Percentiles rank a stretch among this genome's conserved stretches.
Evolutionary conservation across 2,329 filamentous ascomycete genomes (phyloP).

Genomic region (Ophiognomonia clavigignenti-juglandacearum): DNA sequence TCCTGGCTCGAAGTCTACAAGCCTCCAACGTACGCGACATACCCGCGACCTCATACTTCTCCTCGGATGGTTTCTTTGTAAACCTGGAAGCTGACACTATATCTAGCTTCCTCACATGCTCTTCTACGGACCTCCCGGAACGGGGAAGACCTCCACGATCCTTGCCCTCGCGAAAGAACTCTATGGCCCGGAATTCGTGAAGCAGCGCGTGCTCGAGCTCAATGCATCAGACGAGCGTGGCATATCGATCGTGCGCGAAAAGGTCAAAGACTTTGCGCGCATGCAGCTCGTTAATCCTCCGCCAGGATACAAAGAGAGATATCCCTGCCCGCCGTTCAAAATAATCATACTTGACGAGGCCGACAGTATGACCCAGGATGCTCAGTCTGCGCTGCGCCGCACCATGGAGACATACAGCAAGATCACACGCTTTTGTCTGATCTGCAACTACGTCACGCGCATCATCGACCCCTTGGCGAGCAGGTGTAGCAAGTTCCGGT

Average conservation of each 20-base stretch:
- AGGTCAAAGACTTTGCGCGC: conserved; percentile 96
- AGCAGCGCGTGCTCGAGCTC: conserved; percentile 91
- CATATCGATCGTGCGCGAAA: conserved; percentile 93
- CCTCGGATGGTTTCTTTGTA: not conserved
- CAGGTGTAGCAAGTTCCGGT: conserved; percentile 93
- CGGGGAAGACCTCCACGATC: conserved; percentile 96
- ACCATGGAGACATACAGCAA: conserved; percentile 99
- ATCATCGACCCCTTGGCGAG: conserved; percentile 96
- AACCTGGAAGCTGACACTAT: too few relatives aligned
- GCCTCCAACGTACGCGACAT: conserved; percentile 71
- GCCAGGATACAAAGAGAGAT: conserved; percentile 61
- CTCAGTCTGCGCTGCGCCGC: conserved; percentile 82
- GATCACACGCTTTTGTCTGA: conserved; percentile 94
- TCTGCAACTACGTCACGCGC: conserved; percentile 97
- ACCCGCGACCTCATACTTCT: not conserved
- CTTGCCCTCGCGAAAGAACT: conserved; percentile 96
- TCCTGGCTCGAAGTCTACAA: conserved; percentile 88
- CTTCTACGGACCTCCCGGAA: conserved; percentile 96
- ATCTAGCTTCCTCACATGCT: conserved; percentile 93
- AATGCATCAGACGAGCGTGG: conserved; percentile 99
- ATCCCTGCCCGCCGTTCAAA: conserved; percentile 96
- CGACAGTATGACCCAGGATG: conserved; percentile 98
- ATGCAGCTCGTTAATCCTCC: conserved; percentile 87
- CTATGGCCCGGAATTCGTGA: conserved; percentile 91
- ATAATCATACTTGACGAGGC: conserved; percentile 98